Base-by-base conservation (phyloP, 2,329 filamentous ascomycete species). In the Domatiomyces catenatus region DNA sequence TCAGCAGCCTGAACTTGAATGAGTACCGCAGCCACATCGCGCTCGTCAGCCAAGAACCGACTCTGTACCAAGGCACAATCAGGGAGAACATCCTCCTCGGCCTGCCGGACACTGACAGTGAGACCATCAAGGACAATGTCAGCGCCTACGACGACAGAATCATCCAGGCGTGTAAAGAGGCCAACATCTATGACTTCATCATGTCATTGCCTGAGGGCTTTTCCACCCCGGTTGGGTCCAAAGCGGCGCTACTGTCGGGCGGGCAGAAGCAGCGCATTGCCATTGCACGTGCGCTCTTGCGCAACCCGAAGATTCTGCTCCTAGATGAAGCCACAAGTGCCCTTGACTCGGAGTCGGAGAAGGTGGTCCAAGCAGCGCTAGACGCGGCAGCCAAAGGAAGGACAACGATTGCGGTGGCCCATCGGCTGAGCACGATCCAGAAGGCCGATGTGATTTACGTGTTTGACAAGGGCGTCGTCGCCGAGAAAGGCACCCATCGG, bases 231-330 rank as follows among this genome's bases (percentile, higher is more conserved):
- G 88, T 94, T 26, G 90, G 92, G 24, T 85, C 77, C 64, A 94
- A 94, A 69, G 92, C 90, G 44, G 76, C 80, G 15, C 77, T 95
- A 63, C 71, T 94, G 15, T 89, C 83, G 1, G 90, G 92, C 50
- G 92, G 90, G 0, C 92, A 96, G 67, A 94, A 94, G 64, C 90
- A 96, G 67, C 84, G 92, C 53, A 82, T 96, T 36, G 90, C 88
- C 47, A 95, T 96, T 63, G 90, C 92, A 2, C 81, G 90, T 4
- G 92, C 90, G 0, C 72, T 96, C 10, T 80, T 96, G 43, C 83
- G 90, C n/a, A 80, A 94, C 60, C 90, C 92, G 6, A 89, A 86
- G 67, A 81, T 96, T 53, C 70, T 96, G 3, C 75, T 92, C 0
- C 75, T 93, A 0, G 86, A 92, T 60, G 86, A 92, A 70, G 86